Conservation (phyloP, 2,329 filamentous ascomycete genomes). For the Colletotrichum navitas region DNA sequence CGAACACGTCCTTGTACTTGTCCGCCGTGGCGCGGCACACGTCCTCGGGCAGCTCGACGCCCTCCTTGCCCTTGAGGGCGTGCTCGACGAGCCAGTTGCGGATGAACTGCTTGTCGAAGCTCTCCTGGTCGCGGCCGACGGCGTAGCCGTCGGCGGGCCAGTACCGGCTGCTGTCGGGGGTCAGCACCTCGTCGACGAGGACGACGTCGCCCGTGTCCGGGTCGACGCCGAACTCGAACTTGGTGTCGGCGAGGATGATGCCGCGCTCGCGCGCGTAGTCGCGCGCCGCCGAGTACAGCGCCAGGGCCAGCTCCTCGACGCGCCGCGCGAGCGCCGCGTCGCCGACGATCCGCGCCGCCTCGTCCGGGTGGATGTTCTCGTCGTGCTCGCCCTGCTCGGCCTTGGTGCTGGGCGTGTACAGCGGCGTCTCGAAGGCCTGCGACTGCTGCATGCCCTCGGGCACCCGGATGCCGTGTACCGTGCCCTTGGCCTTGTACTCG, state of each 20-base stretch:
- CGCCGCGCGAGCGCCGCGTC: constrained; percentile 68
- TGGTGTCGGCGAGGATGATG: constrained; percentile 78
- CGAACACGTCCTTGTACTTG: constrained; percentile 80
- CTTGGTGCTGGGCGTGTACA: constrained; percentile 86
- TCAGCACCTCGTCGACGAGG: constrained; percentile 86
- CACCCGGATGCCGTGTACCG: constrained; percentile 82
- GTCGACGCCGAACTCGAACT: constrained; percentile 76
- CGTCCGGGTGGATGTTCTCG: constrained; percentile 84
- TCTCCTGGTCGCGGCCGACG: constrained; percentile 80
- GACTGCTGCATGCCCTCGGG: constrained; percentile 78
- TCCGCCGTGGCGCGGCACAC: constrained; percentile 75
- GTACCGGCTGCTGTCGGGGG: constrained; percentile 86
- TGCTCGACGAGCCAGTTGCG: constrained; percentile 83
- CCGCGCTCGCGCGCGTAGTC: constrained; percentile 74
- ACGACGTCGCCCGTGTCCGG: constrained; percentile 75
- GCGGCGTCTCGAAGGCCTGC: constrained; percentile 74
- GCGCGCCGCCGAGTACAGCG: constrained; percentile 73
- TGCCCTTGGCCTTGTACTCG: constrained; percentile 79
- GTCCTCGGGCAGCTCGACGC: constrained; percentile 78
- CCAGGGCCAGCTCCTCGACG: constrained; percentile 74
- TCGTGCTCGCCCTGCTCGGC: constrained; percentile 83
- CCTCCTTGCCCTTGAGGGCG: constrained; percentile 81
- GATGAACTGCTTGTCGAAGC: constrained; percentile 90
- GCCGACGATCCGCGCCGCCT: constrained; percentile 74
- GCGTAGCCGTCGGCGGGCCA: constrained; percentile 83